These are phyloP conservation scores for Closterium sp. DNA, from an alignment of 139 green algal species.

Conservation along the genomic window DNA sequence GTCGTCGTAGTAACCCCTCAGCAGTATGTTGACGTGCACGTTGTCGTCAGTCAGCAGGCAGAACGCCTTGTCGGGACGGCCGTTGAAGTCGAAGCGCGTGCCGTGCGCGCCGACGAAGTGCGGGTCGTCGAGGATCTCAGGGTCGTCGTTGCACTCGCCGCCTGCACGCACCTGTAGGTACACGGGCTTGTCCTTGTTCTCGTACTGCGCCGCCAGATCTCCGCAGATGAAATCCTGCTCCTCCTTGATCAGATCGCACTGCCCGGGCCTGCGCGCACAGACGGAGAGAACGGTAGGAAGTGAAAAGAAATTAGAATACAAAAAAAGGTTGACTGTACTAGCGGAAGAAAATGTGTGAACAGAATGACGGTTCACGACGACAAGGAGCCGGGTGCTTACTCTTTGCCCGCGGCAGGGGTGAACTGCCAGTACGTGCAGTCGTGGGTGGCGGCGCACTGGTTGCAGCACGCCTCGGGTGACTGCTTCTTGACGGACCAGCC, in stretches of 20 bases:
- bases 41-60: conserved; percentile 37
- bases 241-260: background rate
- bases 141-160: background rate
- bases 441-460: background rate
- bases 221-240: background rate
- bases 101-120: background rate
- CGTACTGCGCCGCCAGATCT: background rate
- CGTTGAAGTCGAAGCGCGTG: background rate
- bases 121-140: background rate
- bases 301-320: background rate
- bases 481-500: background rate
- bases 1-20: conserved; percentile 29
- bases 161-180: background rate
- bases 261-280: background rate
- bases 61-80: conserved; percentile 3
- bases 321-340: background rate
- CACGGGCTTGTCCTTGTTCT: background rate
- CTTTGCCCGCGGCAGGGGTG: background rate
- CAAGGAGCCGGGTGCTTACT: background rate
- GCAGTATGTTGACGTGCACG: conserved; percentile 45
- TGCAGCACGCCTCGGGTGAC: background rate
- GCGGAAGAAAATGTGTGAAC: no score
- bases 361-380: no score
- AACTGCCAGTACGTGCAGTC: background rate
- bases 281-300: background rate